Conservation (phyloP, 345 rosid genomes). For the Eucalyptus curtisii region DNA sequence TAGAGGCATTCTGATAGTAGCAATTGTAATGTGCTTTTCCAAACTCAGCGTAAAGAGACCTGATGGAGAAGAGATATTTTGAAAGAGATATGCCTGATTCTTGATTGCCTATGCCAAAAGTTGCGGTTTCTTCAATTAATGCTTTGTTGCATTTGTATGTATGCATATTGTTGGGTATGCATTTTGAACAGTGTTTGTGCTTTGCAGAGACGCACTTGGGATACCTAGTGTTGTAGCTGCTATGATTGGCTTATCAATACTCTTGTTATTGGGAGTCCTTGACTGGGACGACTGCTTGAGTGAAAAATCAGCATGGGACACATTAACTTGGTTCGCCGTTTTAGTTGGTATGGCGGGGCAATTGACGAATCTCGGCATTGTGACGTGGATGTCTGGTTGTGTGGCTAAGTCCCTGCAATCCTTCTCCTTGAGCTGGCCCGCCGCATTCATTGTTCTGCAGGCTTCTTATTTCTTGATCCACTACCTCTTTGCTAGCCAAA, state of each 20-base stretch:
- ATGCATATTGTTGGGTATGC: neutral
- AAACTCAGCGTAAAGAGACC: neutral
- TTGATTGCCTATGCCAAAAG: neutral
- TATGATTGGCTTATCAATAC: conserved; percentile 85
- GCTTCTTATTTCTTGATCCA: conserved; percentile 90
- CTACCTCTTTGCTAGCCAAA: conserved; percentile 95
- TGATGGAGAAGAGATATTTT: neutral
- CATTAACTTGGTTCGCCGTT: conserved; percentile 90
- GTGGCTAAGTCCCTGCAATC: conserved; percentile 60
- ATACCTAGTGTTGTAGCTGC: conserved; percentile 96
- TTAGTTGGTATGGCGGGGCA: conserved; percentile 97
- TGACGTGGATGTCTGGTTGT: conserved; percentile 75
- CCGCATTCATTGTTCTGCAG: conserved; percentile 77
- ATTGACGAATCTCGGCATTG: conserved; percentile 77
- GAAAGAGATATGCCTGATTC: neutral
- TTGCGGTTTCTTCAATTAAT: neutral
- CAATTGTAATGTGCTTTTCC: neutral
- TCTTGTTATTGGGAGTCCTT: conserved; percentile 80
- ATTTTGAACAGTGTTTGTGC: neutral
- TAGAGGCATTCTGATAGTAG: neutral
- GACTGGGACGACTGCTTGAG: conserved; percentile 95
- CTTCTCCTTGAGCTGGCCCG: conserved; percentile 86
- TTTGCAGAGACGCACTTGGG: conserved; percentile 60
- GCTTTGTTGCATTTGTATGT: neutral
- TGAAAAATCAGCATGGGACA: conserved; percentile 98